These are phyloP conservation scores for Cantharellus anzutake DNA, from an alignment of 768 basidiomycete species.

Conservation along the genomic window DNA sequence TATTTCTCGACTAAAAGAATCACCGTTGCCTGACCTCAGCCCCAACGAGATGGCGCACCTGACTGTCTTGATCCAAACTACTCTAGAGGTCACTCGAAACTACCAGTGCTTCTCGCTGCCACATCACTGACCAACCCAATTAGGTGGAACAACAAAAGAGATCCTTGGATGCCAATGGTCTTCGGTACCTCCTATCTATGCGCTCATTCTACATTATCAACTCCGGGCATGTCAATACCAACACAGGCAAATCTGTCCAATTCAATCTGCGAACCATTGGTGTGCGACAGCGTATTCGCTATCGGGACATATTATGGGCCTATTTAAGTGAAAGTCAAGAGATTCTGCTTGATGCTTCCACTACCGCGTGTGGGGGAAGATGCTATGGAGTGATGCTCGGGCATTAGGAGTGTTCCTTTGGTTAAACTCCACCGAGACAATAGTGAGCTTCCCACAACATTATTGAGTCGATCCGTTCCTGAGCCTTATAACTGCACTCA, in stretches of 20 bases:
- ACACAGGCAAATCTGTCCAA: neutral
- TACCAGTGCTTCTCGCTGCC: neutral
- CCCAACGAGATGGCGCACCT: slow-evolving; percentile 70
- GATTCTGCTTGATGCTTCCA: slow-evolving; percentile 51
- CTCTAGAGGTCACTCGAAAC: slow-evolving; percentile 47
- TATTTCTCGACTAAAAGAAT: slow-evolving; percentile 40
- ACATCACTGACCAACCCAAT: slow-evolving; percentile 1
- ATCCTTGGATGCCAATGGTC: slow-evolving; percentile 79
- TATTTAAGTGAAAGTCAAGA: slow-evolving; percentile 92
- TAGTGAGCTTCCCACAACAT: slow-evolving; percentile 29
- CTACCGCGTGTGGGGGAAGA: slow-evolving; percentile 57
- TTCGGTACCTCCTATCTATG: slow-evolving; percentile 86
- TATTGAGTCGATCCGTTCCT: neutral
- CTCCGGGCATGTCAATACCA: slow-evolving; percentile 20
- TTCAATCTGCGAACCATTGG: neutral
- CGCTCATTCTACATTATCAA: slow-evolving; percentile 80
- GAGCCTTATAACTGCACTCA: neutral
- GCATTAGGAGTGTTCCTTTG: slow-evolving; percentile 77
- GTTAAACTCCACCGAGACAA: slow-evolving; percentile 55
- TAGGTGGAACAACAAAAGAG: slow-evolving; percentile 81
- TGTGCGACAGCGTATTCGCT: slow-evolving; percentile 53
- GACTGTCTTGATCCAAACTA: slow-evolving; percentile 67
- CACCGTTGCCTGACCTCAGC: slow-evolving; percentile 50
- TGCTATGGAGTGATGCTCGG: slow-evolving; percentile 78
- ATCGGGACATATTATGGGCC: slow-evolving; percentile 93